These are phyloP conservation scores for Phyllosticta citribraziliensis DNA, from an alignment of 2,329 filamentous ascomycete species.

Conservation along the genomic window DNA sequence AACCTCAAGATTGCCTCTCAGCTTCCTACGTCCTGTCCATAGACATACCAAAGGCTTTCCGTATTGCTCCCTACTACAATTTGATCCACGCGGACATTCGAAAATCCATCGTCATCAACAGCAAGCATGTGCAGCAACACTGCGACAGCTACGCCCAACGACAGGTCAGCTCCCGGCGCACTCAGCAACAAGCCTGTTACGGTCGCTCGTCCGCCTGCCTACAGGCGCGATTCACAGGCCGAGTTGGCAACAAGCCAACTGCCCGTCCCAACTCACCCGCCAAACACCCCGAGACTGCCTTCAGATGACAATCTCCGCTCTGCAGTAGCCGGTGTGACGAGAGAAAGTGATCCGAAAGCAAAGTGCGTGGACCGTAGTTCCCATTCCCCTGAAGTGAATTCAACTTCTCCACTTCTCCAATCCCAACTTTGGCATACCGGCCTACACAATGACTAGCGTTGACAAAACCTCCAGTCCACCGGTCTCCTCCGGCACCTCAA, in stretches of 20 bases:
- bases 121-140: not conserved
- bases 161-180: not conserved
- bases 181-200: not conserved
- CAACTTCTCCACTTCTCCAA: not conserved
- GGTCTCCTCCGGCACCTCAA: not conserved
- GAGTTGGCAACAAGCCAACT: not conserved
- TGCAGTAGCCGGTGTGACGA: conserved; percentile 4
- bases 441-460: not conserved
- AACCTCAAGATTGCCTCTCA: too few relatives aligned
- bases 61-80: not conserved
- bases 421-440: not conserved
- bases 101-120: not conserved
- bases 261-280: not conserved
- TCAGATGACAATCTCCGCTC: conserved; percentile 3
- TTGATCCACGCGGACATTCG: not conserved
- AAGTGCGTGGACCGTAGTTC: conserved; percentile 1
- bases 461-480: not conserved
- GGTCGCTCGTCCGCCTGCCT: conserved; percentile 1
- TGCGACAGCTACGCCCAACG: not conserved
- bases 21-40: not conserved
- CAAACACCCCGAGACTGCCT: conserved; percentile 3
- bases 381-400: not conserved
- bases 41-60: too few relatives aligned
- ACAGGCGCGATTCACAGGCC: conserved; percentile 3
- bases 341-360: not conserved